Percentiles rank a stretch among this genome's conserved stretches.
Evolutionary conservation across 169 alveolate genomes (phyloP).

Genomic region (Plasmodium cynomolgi): DNA sequence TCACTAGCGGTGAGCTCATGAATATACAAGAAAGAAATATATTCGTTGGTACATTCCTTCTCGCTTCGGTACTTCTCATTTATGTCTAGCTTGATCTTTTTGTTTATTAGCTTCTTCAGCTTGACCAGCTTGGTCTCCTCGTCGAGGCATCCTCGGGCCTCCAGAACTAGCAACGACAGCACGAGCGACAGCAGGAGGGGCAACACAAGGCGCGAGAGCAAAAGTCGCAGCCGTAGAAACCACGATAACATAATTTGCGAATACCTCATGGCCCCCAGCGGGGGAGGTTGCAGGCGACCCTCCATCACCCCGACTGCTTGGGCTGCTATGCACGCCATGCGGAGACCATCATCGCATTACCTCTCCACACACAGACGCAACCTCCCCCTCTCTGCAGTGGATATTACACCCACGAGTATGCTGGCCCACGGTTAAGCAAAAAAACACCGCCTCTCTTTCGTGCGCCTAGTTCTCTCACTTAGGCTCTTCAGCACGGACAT

Average conservation of each 20-base stretch:
- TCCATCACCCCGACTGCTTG: neutral
- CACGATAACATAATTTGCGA: neutral
- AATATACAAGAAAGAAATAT: constrained; percentile 13
- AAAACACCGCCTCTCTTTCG: neutral
- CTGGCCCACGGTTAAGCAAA: neutral
- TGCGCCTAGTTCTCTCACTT: neutral
- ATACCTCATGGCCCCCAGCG: neutral
- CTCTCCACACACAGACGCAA: neutral
- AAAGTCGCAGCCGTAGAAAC: neutral
- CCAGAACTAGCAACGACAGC: neutral
- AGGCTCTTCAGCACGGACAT: neutral
- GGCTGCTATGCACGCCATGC: neutral
- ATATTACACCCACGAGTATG: neutral
- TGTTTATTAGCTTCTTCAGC: constrained; percentile 37
- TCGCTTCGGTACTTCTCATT: constrained; percentile 13
- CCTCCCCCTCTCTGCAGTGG: neutral
- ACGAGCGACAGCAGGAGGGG: neutral
- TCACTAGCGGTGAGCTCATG: constrained; percentile 47
- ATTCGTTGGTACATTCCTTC: neutral
- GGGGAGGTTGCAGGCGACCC: neutral
- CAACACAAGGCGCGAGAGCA: neutral
- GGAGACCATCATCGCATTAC: neutral
- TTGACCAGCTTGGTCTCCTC: constrained; percentile 18
- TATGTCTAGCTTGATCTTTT: constrained; percentile 30
- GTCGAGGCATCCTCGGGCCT: neutral